A percentile compares a stretch with the other conserved stretches of the same genome.
These are phyloP conservation scores for Dendrobium catenatum DNA, from an alignment of 106 monocot species.

Conservation along the genomic window DNA sequence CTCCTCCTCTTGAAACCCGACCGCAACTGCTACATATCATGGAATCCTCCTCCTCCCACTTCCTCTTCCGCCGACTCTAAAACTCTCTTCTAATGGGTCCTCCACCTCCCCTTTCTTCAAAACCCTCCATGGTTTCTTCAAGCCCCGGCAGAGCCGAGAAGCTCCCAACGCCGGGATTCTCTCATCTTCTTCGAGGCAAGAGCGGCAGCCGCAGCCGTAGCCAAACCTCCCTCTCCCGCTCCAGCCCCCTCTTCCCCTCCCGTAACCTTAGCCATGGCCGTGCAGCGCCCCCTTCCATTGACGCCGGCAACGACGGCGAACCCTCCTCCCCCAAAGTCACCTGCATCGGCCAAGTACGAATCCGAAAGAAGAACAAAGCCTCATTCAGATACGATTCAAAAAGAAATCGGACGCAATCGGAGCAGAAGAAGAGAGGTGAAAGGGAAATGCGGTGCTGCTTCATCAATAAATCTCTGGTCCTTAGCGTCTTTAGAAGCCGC, in stretches of 20 bases:
- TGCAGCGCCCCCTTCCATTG: background rate
- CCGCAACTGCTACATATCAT: background rate
- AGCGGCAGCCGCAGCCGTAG: slow-evolving; percentile 17
- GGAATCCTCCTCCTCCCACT: background rate
- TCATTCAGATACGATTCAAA: background rate
- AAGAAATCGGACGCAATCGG: background rate
- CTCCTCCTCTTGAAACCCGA: background rate
- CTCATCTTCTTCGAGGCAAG: slow-evolving; percentile 35
- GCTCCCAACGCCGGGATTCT: slow-evolving; percentile 43
- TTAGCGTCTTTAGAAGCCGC: background rate
- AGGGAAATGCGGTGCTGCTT: slow-evolving; percentile 3
- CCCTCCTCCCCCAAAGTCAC: slow-evolving; percentile 91
- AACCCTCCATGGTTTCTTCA: slow-evolving; percentile 23
- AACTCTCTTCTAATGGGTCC: background rate
- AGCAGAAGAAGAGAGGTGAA: background rate
- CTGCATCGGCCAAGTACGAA: slow-evolving; percentile 89
- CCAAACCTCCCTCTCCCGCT: slow-evolving; percentile 13
- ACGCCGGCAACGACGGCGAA: slow-evolving; percentile 23
- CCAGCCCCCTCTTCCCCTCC: slow-evolving; percentile 48
- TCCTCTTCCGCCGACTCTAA: background rate
- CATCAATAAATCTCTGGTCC: background rate
- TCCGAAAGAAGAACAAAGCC: slow-evolving; percentile 29
- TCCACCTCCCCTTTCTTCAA: slow-evolving; percentile 13
- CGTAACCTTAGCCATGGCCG: slow-evolving; percentile 9
- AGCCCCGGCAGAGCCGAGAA: slow-evolving; percentile 71